Evolutionary conservation across 1,284 basidiomycete genomes (phyloP), one percentile per base, ranked within the genome.

Genomic region (Papiliotrema flavescens): DNA sequence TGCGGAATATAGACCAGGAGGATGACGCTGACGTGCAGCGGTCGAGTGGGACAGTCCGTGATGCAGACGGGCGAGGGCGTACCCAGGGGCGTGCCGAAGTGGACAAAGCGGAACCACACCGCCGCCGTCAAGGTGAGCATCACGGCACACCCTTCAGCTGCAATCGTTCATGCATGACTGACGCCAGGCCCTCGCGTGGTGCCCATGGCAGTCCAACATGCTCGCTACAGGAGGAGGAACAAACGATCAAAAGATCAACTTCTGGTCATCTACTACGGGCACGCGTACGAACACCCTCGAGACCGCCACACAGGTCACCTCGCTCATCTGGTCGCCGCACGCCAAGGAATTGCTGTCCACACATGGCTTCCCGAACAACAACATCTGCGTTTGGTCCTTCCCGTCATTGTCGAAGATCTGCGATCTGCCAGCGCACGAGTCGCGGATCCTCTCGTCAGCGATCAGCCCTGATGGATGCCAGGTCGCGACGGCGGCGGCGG

Each of bases 141-240:
- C n/a, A n/a, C 3, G 34, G 34, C 42, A 37, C 46, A 1, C 19
- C 17, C n/a, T 3, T 11, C 13, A 20, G n/a, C 14, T 11, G 4
- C 37, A 20, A 34, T 39, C 11, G 26, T 19, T 45, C 14, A 43
- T 22, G n/a, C 32, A 34, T 47, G 45, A 47, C 28, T 11, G 19
- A 36, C 43, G 34, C 45, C 14, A 90, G 87, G 94, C 93, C 0
- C 79, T 99, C 44, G 90, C 92, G 0, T 99, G 96, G 92, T 97
- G 91, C 63, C 92, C 95, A 0, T 98, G 95, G 93, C 90, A 95
- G 78, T 84, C 88, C 0, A 88, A 88, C 9, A 80, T 98, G 8
- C 84, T 98, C 46, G 95, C 95, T 0, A 87, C 89, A 0, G 96
- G 96, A 0, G 96, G 96, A 1, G 96, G 96, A 0, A 94, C 92